Conservation (phyloP, 2,329 filamentous ascomycete species). For the Colletotrichum abscissum region DNA sequence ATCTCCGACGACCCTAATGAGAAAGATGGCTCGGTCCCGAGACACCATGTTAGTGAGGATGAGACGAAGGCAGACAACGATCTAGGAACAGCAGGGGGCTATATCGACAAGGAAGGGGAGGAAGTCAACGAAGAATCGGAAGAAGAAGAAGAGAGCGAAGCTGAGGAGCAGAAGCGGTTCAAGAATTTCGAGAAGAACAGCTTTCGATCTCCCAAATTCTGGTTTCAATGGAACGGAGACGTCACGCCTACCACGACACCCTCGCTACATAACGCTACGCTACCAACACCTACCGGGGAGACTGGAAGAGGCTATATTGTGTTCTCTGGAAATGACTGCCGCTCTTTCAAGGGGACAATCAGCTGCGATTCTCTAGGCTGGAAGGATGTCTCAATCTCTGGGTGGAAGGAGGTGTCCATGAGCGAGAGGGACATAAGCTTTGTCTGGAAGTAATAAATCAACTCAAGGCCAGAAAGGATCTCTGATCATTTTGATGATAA, state of each 20-base stretch:
- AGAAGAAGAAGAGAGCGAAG: background rate
- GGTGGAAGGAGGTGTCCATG: conserved; percentile 26
- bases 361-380: conserved; percentile 2
- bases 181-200: conserved; percentile 28
- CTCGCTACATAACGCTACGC: background rate
- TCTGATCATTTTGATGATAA: no score
- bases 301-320: conserved; percentile 26
- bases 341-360: conserved; percentile 25
- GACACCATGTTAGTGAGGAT: background rate
- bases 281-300: background rate
- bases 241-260: fast-evolving
- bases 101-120: background rate
- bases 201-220: conserved; percentile 29
- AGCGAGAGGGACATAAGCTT: conserved; percentile 23
- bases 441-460: background rate
- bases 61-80: background rate
- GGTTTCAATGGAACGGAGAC: conserved; percentile 27
- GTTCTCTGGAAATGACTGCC: conserved; percentile 25
- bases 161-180: background rate
- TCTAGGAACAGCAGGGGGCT: no score
- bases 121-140: background rate
- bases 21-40: background rate
- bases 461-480: no score
- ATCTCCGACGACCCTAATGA: fast-evolving
- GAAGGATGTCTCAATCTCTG: conserved; percentile 21